These are phyloP conservation scores for Lophium mytilinum DNA, from an alignment of 495 filamentous ascomycete genomes.

Conservation along the genomic window DNA sequence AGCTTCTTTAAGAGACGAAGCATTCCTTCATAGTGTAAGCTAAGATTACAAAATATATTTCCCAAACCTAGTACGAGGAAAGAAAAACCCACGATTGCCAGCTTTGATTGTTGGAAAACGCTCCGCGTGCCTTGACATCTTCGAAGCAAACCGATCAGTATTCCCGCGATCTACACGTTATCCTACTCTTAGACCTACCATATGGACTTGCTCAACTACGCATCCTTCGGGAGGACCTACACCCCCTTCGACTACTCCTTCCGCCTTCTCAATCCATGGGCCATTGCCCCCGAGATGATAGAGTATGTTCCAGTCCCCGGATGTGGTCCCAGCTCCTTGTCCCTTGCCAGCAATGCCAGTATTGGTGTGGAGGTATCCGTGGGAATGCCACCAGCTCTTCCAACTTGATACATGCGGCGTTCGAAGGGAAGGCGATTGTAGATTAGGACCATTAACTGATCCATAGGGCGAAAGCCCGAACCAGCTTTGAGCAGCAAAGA, in stretches of 20 bases:
- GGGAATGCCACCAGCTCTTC: constrained; percentile 27
- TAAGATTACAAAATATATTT: neutral
- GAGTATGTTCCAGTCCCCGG: constrained; percentile 44
- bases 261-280: constrained; percentile 50
- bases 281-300: constrained; percentile 53
- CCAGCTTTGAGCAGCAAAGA: too few species aligned
- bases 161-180: constrained; percentile 1
- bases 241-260: constrained; percentile 34
- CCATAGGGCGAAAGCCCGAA: too few species aligned
- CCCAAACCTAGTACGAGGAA: neutral
- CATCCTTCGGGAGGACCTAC: constrained; percentile 44
- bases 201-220: constrained; percentile 48
- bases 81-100: constrained; percentile 40
- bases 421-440: neutral
- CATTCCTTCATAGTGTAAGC: constrained; percentile 38
- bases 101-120: constrained; percentile 49
- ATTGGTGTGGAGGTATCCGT: neutral
- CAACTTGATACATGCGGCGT: constrained; percentile 24
- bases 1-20: constrained; percentile 41
- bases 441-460: too few species aligned
- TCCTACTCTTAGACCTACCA: constrained; percentile 36
- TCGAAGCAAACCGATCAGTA: constrained; percentile 6
- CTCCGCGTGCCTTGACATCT: constrained; percentile 55
- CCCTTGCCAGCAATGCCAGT: neutral
- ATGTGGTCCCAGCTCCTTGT: constrained; percentile 6